Evolutionary conservation across 106 monocot genomes (phyloP).

Genomic region (Phalaenopsis equestris): DNA sequence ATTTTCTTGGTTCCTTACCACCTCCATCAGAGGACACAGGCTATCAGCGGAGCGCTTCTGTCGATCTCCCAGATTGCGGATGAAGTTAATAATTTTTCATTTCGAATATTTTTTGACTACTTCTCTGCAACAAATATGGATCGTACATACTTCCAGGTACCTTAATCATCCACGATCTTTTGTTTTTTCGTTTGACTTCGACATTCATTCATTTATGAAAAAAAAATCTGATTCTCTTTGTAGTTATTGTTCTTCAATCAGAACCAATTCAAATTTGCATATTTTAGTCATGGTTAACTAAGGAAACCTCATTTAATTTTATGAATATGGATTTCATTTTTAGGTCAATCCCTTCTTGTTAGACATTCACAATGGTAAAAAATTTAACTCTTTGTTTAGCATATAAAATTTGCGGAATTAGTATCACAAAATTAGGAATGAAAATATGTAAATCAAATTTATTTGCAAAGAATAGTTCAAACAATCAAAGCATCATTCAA

Average conservation of each 20-base stretch:
- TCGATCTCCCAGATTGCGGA: conserved; percentile 23
- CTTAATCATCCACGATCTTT: neutral
- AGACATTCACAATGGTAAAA: neutral
- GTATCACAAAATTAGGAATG: neutral
- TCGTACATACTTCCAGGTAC: conserved; percentile 48
- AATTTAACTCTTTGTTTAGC: neutral
- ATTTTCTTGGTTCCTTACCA: conserved; percentile 53
- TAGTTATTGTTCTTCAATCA: neutral
- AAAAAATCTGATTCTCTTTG: neutral
- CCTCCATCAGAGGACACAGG: conserved; percentile 9
- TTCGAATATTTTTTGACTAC: conserved; percentile 48
- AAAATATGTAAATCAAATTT: neutral
- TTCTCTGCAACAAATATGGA: conserved; percentile 13
- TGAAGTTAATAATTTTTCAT: conserved; percentile 46
- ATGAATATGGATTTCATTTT: neutral
- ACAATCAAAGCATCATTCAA: neutral
- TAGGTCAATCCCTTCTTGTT: neutral
- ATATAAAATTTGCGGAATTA: neutral
- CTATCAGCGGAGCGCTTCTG: conserved; percentile 27
- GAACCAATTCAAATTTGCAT: neutral
- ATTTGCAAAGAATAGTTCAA: neutral
- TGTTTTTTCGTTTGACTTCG: neutral
- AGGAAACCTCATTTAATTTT: neutral
- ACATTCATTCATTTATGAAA: neutral
- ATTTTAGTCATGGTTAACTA: neutral